A percentile compares a stretch with the other conserved stretches of the same genome.
Evolutionary conservation across 345 rosid species (phyloP).

Genomic region (Hibiscus syriacus): DNA sequence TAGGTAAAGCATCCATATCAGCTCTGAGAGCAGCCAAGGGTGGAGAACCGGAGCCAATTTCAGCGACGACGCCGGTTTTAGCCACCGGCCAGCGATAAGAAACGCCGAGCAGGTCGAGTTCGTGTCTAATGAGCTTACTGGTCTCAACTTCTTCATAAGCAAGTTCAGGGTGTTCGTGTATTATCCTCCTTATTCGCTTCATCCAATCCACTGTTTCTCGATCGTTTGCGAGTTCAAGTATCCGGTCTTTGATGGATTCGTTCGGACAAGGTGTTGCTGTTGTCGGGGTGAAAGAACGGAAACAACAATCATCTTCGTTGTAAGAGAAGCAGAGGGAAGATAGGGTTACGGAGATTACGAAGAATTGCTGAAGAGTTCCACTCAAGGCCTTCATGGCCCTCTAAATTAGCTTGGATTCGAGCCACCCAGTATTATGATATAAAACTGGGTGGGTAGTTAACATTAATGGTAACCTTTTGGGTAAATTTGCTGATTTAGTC

Average conservation of each 20-base stretch:
- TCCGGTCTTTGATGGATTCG: conserved; percentile 18
- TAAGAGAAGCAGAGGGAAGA: neutral
- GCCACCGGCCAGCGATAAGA: conserved; percentile 53
- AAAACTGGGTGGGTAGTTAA: too few relatives aligned
- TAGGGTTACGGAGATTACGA: neutral
- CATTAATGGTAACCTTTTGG: too few relatives aligned
- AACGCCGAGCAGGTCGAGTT: conserved; percentile 49
- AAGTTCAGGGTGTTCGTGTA: conserved; percentile 60
- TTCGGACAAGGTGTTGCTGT: neutral
- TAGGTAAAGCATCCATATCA: conserved; percentile 69
- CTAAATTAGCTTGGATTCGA: neutral
- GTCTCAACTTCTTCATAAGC: conserved; percentile 51
- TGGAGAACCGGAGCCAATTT: conserved; percentile 44
- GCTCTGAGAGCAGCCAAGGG: conserved; percentile 64
- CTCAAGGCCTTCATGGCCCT: neutral
- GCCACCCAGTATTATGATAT: too few relatives aligned
- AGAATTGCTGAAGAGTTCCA: neutral
- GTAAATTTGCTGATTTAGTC: too few relatives aligned
- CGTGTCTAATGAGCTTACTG: conserved; percentile 38
- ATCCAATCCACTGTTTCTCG: conserved; percentile 33
- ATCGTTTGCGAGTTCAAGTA: conserved; percentile 27
- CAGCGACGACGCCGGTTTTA: conserved; percentile 49
- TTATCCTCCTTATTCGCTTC: conserved; percentile 37
- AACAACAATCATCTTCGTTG: neutral
- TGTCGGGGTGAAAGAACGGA: neutral